Evolutionary conservation across 345 rosid genomes (phyloP), one percentile per base, ranked within the genome.

Genomic region (Bretschneidera sinensis): DNA sequence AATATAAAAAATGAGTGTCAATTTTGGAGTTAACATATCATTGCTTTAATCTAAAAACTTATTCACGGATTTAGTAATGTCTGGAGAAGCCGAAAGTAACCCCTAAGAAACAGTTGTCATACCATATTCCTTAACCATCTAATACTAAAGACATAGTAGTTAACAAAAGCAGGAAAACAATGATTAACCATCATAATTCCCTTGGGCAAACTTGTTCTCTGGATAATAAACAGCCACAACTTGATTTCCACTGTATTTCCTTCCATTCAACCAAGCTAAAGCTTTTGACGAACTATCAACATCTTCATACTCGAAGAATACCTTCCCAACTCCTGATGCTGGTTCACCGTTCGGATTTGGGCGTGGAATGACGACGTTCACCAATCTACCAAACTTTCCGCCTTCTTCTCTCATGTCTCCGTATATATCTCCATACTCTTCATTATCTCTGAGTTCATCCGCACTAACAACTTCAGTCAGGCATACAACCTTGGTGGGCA

Each of bases 401-500:
- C 91, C 96, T 76, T 95, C 97, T 35, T 64, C 77, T 70, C 91
- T 78, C 95, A 95, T 91, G 73, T 95, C 99, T 50, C 79, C 97
- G 77, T 88, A 35, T 64, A 95, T 95, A 60, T 95, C 99, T 81
- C 78, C 97, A 59, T 86, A 95, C 64, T 88, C 99, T 24, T 79
- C 89, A 52, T 90, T 89, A 67, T 90, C 95, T 62, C 50, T 59
- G 61, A 94, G 96, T 75, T 86, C 96, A 76, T 91, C 91, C 35
- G 62, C 82, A 63, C 72, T 63, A 64, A 91, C 91, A 15, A 92
- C 99, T 81, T 86, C 87, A 52, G 99, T 86, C 58, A 95, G 79
- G 75, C 96, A 86, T 17, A 94, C 91, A 63, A 95, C 88, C 71
- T 81, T 91, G 13, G 96, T 86, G 10, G 96, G 80, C 45, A 73